Percentiles rank a stretch among this genome's conserved stretches.
phyloP scores from a whole-genome alignment of 192 early-diverging fungal genomes.

The Fimicolochytrium jonesii region DNA sequence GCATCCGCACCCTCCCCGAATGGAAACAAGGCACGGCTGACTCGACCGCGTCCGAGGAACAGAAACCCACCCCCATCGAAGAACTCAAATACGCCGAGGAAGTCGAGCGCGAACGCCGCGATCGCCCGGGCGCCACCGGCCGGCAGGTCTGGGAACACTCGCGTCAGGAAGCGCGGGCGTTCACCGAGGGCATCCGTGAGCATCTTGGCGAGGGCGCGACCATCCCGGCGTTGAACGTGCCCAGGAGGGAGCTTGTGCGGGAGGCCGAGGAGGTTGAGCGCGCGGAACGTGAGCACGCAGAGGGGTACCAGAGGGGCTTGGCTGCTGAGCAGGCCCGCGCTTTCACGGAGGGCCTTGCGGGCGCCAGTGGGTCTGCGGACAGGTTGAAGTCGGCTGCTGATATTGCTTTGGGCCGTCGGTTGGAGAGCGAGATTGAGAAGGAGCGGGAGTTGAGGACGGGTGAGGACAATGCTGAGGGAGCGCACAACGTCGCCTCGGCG shows the following conservation, averaged over 20 bases:
- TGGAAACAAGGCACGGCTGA: background rate
- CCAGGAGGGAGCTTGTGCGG: slow-evolving; percentile 6
- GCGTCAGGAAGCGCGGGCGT: slow-evolving; percentile 7
- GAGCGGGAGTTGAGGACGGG: slow-evolving; percentile 7
- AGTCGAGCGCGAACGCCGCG: slow-evolving; percentile 9
- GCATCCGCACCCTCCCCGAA: background rate
- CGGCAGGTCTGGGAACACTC: slow-evolving; percentile 8
- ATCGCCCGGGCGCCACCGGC: slow-evolving; percentile 13
- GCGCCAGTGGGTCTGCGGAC: background rate
- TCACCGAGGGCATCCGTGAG: slow-evolving; percentile 13
- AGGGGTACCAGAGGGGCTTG: background rate
- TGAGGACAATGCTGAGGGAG: background rate
- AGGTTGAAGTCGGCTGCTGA: background rate
- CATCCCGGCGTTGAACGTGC: slow-evolving; percentile 10
- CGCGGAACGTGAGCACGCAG: background rate
- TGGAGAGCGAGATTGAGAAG: background rate
- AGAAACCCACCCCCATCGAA: slow-evolving; percentile 1
- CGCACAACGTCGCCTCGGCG: background rate
- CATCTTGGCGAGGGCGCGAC: slow-evolving; percentile 8
- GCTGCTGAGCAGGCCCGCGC: slow-evolving; percentile 5
- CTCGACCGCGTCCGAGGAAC: background rate
- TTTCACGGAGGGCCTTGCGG: slow-evolving; percentile 5
- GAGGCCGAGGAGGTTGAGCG: slow-evolving; percentile 20
- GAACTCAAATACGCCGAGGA: slow-evolving; percentile 15
- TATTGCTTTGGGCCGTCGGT: background rate